phyloP scores from a whole-genome alignment of 495 filamentous ascomycete species.

The Halenospora varia region DNA sequence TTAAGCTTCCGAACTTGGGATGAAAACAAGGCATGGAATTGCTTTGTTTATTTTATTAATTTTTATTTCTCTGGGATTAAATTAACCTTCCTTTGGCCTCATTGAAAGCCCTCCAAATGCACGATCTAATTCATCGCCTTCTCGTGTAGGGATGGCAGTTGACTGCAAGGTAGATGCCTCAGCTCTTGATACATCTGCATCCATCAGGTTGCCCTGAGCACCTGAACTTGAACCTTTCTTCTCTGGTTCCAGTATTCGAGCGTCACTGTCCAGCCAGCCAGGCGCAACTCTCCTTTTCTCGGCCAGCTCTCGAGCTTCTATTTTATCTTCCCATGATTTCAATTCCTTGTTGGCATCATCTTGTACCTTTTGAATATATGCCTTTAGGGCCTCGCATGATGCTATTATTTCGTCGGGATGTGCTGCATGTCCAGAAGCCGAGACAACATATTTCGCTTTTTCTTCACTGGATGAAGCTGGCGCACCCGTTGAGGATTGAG shows the following conservation, averaged over 20 bases:
- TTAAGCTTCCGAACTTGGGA: not conserved
- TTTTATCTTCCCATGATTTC: slow-evolving; percentile 63
- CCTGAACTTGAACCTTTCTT: slow-evolving; percentile 26
- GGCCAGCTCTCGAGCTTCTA: slow-evolving; percentile 73
- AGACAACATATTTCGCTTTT: slow-evolving; percentile 67
- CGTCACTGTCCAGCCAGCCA: slow-evolving; percentile 90
- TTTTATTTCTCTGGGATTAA: no score
- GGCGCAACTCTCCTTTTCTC: slow-evolving; percentile 91
- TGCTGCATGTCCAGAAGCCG: slow-evolving; percentile 67
- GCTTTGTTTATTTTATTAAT: no score
- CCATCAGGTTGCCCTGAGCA: slow-evolving; percentile 26
- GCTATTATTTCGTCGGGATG: slow-evolving; percentile 79
- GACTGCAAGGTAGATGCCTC: slow-evolving; percentile 24
- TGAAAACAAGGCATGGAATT: no score
- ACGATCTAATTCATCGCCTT: slow-evolving; percentile 79
- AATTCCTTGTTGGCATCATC: slow-evolving; percentile 61
- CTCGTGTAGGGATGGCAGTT: slow-evolving; percentile 30
- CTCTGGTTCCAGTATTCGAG: slow-evolving; percentile 75
- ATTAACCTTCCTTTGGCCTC: not conserved
- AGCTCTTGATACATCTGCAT: slow-evolving; percentile 43
- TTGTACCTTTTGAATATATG: slow-evolving; percentile 64
- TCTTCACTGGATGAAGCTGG: slow-evolving; percentile 31
- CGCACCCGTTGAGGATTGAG: slow-evolving; percentile 64
- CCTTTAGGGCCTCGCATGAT: slow-evolving; percentile 69
- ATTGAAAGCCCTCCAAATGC: slow-evolving; percentile 71